Evolutionary conservation across 1,284 basidiomycete genomes (phyloP).

Genomic region (Amylostereum areolatum): DNA sequence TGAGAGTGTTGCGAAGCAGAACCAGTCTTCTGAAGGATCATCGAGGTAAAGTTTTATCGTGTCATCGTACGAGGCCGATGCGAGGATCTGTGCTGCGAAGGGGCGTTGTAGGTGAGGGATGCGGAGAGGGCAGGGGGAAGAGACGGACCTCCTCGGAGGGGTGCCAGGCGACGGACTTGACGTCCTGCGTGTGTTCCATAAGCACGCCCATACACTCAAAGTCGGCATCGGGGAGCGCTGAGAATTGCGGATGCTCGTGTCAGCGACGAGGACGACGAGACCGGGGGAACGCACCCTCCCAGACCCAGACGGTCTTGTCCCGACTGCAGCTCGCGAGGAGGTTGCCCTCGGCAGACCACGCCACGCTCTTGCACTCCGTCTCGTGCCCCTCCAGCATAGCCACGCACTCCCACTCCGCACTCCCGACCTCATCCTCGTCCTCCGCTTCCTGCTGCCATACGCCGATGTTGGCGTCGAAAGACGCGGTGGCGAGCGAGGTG

Average conservation of each 20-base stretch:
- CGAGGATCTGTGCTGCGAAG: constrained; percentile 68
- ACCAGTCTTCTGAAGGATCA: constrained; percentile 96
- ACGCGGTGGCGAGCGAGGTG: constrained; percentile 85
- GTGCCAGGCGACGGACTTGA: constrained; percentile 95
- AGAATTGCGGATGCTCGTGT: constrained; percentile 2
- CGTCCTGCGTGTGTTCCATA: constrained; percentile 97
- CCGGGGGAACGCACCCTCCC: constrained; percentile 71
- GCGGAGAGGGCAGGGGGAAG: constrained; percentile 3
- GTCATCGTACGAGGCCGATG: constrained; percentile 96
- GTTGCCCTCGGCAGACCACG: constrained; percentile 76
- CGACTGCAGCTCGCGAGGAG: constrained; percentile 89
- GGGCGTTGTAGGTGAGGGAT: constrained; percentile 9
- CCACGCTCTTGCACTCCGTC: constrained; percentile 94
- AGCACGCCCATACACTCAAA: constrained; percentile 94
- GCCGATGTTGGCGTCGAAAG: constrained; percentile 91
- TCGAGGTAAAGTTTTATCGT: constrained; percentile 93
- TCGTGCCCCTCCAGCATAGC: constrained; percentile 93
- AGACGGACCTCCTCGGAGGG: constrained; percentile 82
- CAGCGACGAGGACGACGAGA: constrained; percentile 1
- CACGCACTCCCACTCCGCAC: constrained; percentile 80
- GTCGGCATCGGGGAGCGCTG: constrained; percentile 87
- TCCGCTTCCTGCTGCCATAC: constrained; percentile 77
- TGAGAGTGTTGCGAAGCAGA: constrained; percentile 74
- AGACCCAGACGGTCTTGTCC: constrained; percentile 98
- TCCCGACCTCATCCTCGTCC: constrained; percentile 35